Evolutionary conservation across 177 flowering plant genomes (phyloP).

Genomic region (Vitis hybrid): DNA sequence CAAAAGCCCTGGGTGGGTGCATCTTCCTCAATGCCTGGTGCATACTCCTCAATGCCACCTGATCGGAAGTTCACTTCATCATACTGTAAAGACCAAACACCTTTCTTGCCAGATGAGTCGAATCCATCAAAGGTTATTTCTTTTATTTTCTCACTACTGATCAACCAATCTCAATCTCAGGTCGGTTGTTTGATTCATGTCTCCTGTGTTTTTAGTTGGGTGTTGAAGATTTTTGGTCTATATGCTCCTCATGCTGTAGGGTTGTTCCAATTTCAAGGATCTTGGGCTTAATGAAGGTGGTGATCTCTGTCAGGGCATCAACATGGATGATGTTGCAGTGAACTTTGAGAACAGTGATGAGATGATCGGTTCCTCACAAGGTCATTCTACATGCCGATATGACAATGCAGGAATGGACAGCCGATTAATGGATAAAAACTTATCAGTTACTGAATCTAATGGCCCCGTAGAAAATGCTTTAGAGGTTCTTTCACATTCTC

Average conservation of each 20-base stretch:
- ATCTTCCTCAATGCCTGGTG: constrained; percentile 20
- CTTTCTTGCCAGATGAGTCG: constrained; percentile 24
- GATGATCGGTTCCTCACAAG: constrained; percentile 35
- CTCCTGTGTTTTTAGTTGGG: too few species aligned
- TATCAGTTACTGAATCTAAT: constrained; percentile 39
- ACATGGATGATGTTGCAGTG: constrained; percentile 38
- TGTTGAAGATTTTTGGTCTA: too few species aligned
- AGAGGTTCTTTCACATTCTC: constrained; percentile 40
- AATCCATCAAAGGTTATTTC: constrained; percentile 37
- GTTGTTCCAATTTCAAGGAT: constrained; percentile 37
- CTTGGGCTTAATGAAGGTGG: constrained; percentile 31
- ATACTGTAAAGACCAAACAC: constrained; percentile 27
- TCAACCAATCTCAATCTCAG: too few species aligned
- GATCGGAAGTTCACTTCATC: constrained; percentile 16
- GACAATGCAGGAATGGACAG: constrained; percentile 38
- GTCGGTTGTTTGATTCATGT: too few species aligned
- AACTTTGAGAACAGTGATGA: constrained; percentile 40
- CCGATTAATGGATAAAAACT: constrained; percentile 43
- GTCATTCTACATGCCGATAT: constrained; percentile 24
- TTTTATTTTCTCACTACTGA: background rate
- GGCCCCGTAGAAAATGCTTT: constrained; percentile 36
- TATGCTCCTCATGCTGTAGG: constrained; percentile 20
- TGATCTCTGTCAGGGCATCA: constrained; percentile 44
- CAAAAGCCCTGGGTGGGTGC: constrained; percentile 29
- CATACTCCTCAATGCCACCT: constrained; percentile 25